Evolutionary conservation across 78 protist species (phyloP).

Genomic region (Neovahlkampfia damariscottae): DNA sequence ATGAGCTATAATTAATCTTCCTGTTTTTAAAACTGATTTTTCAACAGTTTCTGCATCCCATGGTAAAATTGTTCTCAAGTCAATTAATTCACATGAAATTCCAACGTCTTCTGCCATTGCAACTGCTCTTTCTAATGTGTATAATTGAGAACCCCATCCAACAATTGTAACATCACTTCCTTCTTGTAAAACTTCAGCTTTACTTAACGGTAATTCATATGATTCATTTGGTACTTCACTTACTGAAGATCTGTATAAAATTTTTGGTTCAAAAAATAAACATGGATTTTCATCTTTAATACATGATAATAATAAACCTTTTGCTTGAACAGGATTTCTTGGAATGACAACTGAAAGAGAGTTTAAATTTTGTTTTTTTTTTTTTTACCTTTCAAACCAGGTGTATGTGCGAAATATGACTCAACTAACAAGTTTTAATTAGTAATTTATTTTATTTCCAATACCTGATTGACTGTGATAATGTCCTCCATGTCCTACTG

Average conservation of each 20-base stretch:
- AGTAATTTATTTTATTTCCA: too few relatives aligned
- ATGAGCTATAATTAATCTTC: constrained; percentile 54
- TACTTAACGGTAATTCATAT: constrained; percentile 62
- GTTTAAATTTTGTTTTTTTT: constrained; percentile 12
- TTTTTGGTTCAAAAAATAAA: constrained; percentile 93
- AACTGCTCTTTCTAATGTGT: constrained; percentile 42
- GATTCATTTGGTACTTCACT: constrained; percentile 69
- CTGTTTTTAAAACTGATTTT: constrained; percentile 68
- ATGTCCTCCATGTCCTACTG: constrained; percentile 87
- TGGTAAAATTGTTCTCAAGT: constrained; percentile 68
- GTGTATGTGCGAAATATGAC: constrained; percentile 80
- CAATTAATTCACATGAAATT: constrained; percentile 60
- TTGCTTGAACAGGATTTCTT: constrained; percentile 72
- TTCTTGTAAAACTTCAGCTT: constrained; percentile 59
- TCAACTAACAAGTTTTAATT: too few relatives aligned
- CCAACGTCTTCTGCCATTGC: constrained; percentile 62
- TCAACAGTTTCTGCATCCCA: constrained; percentile 74
- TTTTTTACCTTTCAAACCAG: constrained; percentile 88
- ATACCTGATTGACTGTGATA: constrained; percentile 93
- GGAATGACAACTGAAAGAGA: constrained; percentile 77
- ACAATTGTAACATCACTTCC: constrained; percentile 72
- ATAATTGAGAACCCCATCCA: constrained; percentile 73
- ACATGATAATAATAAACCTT: constrained; percentile 81
- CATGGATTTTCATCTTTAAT: constrained; percentile 75
- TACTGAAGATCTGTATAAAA: constrained; percentile 73